A percentile compares a stretch with the other conserved stretches of the same genome.
phyloP scores from a whole-genome alignment of 2,329 filamentous ascomycete genomes.

The Fusarium sp. region DNA sequence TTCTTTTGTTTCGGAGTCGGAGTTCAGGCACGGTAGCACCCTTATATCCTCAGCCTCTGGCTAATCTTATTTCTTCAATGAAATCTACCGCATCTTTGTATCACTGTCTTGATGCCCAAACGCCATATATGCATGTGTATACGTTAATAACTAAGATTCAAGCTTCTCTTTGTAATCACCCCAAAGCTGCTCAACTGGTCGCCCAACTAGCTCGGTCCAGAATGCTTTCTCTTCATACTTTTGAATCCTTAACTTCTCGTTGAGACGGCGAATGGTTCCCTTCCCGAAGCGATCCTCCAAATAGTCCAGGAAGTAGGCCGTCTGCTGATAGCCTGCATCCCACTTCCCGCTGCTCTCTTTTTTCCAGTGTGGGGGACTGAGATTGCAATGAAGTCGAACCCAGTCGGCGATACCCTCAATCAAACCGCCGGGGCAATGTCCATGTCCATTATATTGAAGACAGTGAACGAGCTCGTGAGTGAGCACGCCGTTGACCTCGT shows the following conservation, averaged over 20 bases:
- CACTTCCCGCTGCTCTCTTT: conserved; percentile 70
- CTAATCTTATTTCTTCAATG: conserved; percentile 26
- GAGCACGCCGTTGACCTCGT: conserved; percentile 84
- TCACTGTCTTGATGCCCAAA: background rate
- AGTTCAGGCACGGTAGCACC: conserved; percentile 32
- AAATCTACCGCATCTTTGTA: conserved; percentile 12
- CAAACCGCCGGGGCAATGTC: conserved; percentile 76
- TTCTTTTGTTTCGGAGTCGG: conserved; percentile 32
- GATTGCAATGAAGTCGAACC: conserved; percentile 79
- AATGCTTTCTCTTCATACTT: conserved; percentile 74
- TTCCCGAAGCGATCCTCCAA: conserved; percentile 75
- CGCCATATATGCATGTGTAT: conserved; percentile 1
- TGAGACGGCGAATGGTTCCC: conserved; percentile 71
- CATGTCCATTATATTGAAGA: conserved; percentile 80
- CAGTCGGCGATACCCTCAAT: conserved; percentile 95
- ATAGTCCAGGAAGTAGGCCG: conserved; percentile 91
- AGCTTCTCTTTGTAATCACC: conserved; percentile 70
- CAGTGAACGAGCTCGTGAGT: conserved; percentile 96
- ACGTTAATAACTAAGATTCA: conserved; percentile 18
- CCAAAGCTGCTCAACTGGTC: conserved; percentile 77
- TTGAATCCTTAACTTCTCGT: conserved; percentile 73
- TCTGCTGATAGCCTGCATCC: conserved; percentile 91
- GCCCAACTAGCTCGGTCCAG: conserved; percentile 76
- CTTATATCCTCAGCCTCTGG: conserved; percentile 41
- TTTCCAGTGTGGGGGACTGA: conserved; percentile 88